These are phyloP conservation scores for Macrophomina pseudophaseolina DNA, from an alignment of 2,329 filamentous ascomycete genomes.

Conservation along the genomic window DNA sequence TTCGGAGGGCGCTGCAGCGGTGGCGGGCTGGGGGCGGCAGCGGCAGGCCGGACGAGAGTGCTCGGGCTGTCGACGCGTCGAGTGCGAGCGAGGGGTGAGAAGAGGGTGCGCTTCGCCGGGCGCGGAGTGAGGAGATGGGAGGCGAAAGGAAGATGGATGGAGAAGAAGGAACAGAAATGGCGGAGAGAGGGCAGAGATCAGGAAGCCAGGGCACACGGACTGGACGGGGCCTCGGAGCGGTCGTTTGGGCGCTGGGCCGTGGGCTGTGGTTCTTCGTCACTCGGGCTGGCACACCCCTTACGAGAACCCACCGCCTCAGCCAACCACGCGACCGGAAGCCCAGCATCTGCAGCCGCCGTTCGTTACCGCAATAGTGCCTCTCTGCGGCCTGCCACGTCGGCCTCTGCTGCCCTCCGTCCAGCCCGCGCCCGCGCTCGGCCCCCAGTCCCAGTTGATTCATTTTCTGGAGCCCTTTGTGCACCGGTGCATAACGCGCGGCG, in stretches of 20 bases:
- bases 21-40: slow-evolving; percentile 13
- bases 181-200: slow-evolving; percentile 5
- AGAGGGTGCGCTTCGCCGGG: slow-evolving; percentile 24
- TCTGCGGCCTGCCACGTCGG: slow-evolving; percentile 15
- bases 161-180: not conserved
- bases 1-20: slow-evolving; percentile 8
- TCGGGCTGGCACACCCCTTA: not conserved
- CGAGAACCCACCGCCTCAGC: not conserved
- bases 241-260: not conserved
- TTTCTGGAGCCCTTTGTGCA: slow-evolving; percentile 15
- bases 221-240: slow-evolving; percentile 3
- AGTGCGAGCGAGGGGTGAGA: slow-evolving; percentile 13
- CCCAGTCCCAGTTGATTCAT: not conserved
- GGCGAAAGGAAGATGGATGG: slow-evolving; percentile 21
- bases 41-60: slow-evolving; percentile 9
- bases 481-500: slow-evolving; percentile 10
- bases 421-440: slow-evolving; percentile 20
- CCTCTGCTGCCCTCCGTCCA: slow-evolving; percentile 10
- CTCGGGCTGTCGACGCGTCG: slow-evolving; percentile 21
- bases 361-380: slow-evolving; percentile 4
- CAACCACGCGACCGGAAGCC: slow-evolving; percentile 13
- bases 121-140: slow-evolving; percentile 21
- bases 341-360: slow-evolving; percentile 14
- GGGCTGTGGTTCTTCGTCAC: slow-evolving; percentile 1
- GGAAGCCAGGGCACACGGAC: not conserved